These are phyloP conservation scores for Moesziomyces sp. DNA, from an alignment of 1,284 basidiomycete species.

Conservation along the genomic window DNA sequence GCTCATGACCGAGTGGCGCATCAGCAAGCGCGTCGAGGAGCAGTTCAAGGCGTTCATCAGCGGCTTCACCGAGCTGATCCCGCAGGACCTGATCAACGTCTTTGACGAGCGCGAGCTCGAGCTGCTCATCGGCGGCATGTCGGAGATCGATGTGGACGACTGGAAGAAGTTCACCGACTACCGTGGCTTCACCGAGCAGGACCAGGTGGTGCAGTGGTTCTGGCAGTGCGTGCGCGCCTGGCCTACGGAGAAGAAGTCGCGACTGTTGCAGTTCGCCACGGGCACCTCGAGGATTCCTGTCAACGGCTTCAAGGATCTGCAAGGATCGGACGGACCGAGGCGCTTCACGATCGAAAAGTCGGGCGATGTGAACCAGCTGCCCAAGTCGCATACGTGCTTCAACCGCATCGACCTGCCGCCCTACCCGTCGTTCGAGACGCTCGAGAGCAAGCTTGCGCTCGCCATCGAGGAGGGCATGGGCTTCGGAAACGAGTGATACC, in stretches of 20 bases:
- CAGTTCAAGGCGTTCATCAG: conserved; percentile 97
- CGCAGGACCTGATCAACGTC: conserved; percentile 92
- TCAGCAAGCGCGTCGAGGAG: conserved; percentile 87
- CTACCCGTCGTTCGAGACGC: conserved; percentile 61
- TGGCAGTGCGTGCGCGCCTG: conserved; percentile 97
- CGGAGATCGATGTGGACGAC: conserved; percentile 86
- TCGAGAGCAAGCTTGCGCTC: conserved; percentile 65
- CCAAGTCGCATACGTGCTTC: conserved; percentile 67
- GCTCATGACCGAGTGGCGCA: conserved; percentile 91
- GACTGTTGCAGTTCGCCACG: conserved; percentile 91
- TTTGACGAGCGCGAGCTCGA: conserved; percentile 98
- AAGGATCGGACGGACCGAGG: conserved; percentile 91
- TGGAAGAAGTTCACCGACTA: conserved; percentile 76
- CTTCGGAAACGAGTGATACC: conserved; percentile 60
- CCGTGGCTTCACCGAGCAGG: conserved; percentile 70
- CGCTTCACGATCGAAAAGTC: conserved; percentile 67
- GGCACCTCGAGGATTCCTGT: conserved; percentile 97
- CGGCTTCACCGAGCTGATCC: conserved; percentile 94
- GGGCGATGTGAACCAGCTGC: conserved; percentile 64
- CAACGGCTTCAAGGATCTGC: conserved; percentile 98
- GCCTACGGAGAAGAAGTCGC: conserved; percentile 94
- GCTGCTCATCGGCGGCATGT: conserved; percentile 93
- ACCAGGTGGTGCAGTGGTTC: conserved; percentile 95
- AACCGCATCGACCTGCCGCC: conserved; percentile 67
- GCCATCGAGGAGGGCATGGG: conserved; percentile 66